Evolutionary conservation across 768 basidiomycete species (phyloP).

Genomic region (Leccinum longicurvipes): DNA sequence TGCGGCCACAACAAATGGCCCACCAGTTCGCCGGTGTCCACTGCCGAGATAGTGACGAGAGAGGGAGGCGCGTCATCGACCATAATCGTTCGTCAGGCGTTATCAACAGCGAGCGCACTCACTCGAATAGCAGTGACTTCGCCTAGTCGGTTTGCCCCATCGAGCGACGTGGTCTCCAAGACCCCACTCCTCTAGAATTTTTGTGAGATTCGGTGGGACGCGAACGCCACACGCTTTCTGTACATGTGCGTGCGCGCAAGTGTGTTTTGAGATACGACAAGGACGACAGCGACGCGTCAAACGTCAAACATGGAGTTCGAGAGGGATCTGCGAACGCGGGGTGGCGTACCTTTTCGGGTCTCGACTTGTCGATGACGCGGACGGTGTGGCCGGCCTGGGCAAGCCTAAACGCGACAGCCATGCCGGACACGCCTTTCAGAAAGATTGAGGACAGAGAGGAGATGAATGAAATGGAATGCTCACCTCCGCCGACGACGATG

Average conservation of each 20-base stretch:
- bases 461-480: not conserved
- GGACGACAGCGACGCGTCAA: not conserved
- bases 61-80: not conserved
- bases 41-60: conserved; percentile 21
- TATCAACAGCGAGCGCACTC: not conserved
- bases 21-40: conserved; percentile 39
- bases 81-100: not conserved
- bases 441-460: not conserved
- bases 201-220: conserved; percentile 55
- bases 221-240: conserved; percentile 39
- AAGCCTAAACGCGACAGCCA: conserved; percentile 53
- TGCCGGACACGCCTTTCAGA: conserved; percentile 46
- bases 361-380: conserved; percentile 49
- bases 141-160: conserved; percentile 22
- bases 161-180: conserved; percentile 39
- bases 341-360: conserved; percentile 35
- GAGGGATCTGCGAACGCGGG: not conserved
- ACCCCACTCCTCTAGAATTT: conserved; percentile 51
- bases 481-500: conserved; percentile 20
- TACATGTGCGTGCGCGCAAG: not conserved
- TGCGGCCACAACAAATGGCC: conserved; percentile 42
- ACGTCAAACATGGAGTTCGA: not conserved
- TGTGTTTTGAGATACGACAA: not conserved
- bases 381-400: conserved; percentile 52
- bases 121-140: conserved; percentile 17